These are phyloP conservation scores for Pleurotus ostreatus DNA, from an alignment of 768 basidiomycete species.

Conservation along the genomic window DNA sequence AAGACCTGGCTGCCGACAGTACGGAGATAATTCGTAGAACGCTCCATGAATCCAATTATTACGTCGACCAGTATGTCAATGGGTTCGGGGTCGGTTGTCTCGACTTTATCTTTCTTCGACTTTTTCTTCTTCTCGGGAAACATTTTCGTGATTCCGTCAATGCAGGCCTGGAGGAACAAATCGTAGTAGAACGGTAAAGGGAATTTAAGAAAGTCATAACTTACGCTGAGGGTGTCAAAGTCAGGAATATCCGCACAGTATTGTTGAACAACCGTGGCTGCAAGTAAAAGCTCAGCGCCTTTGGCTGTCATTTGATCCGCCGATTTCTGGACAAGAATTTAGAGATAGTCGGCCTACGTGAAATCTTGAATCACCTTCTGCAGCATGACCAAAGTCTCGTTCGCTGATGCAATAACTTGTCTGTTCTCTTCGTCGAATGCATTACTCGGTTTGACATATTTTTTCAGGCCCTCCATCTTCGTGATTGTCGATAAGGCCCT, in stretches of 20 bases:
- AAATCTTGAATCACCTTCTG: constrained; percentile 32
- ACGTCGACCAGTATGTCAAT: constrained; percentile 84
- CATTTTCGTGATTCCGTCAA: constrained; percentile 55
- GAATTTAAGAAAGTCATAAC: not conserved
- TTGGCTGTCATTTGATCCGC: constrained; percentile 39
- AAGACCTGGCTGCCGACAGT: constrained; percentile 80
- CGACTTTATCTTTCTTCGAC: constrained; percentile 30
- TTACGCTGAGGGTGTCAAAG: not conserved
- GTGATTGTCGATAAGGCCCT: constrained; percentile 56
- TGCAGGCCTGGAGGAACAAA: constrained; percentile 43
- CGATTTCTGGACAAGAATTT: constrained; percentile 16
- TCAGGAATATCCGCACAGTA: constrained; percentile 65
- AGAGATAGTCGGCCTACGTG: not conserved
- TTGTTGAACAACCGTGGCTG: constrained; percentile 65
- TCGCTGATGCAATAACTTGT: constrained; percentile 41
- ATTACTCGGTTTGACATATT: constrained; percentile 54
- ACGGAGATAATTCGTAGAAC: constrained; percentile 75
- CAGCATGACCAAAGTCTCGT: constrained; percentile 36
- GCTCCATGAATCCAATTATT: constrained; percentile 88
- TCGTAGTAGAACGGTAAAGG: not conserved
- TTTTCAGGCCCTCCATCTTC: constrained; percentile 58
- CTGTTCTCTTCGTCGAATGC: constrained; percentile 55
- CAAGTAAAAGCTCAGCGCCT: constrained; percentile 69
- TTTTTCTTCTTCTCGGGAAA: constrained; percentile 40
- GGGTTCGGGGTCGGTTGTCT: constrained; percentile 46